A percentile compares a stretch with the other conserved stretches of the same genome.
These are phyloP conservation scores for Cyclospora cayetanensis DNA, from an alignment of 169 alveolate genomes.

Conservation along the genomic window DNA sequence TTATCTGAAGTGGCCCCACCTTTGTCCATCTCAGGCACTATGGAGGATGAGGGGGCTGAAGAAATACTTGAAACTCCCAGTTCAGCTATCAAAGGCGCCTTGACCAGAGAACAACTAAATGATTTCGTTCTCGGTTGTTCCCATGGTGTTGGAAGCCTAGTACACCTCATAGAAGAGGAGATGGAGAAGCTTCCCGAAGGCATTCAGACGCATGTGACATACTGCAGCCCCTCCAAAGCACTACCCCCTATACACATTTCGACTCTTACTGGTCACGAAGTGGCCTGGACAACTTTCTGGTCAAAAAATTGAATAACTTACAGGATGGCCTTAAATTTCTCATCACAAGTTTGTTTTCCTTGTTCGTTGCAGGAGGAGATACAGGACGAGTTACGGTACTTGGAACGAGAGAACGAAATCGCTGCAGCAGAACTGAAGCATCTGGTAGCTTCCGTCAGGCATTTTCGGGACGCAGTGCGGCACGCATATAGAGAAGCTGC, in stretches of 20 bases:
- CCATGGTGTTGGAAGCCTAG: constrained; percentile 48
- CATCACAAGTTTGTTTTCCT: neutral
- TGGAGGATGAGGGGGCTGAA: neutral
- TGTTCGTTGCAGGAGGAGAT: constrained; percentile 39
- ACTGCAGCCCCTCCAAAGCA: neutral
- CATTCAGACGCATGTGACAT: constrained; percentile 33
- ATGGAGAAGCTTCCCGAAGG: constrained; percentile 50
- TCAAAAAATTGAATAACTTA: neutral
- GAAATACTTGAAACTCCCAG: neutral
- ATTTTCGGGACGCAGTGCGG: constrained; percentile 32
- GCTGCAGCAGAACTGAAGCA: constrained; percentile 51
- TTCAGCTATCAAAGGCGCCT: neutral
- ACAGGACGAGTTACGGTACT: constrained; percentile 35
- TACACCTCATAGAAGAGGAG: constrained; percentile 57
- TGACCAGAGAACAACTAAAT: constrained; percentile 44
- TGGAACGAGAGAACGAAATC: constrained; percentile 39
- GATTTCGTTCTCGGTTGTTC: constrained; percentile 52
- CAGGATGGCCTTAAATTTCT: neutral
- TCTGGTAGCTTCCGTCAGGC: constrained; percentile 57
- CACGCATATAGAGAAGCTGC: constrained; percentile 56
- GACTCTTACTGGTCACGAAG: no score
- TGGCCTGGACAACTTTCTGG: neutral
- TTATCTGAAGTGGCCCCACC: constrained; percentile 55
- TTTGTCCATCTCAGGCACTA: constrained; percentile 44
- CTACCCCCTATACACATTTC: neutral